Evolutionary conservation across 2,329 filamentous ascomycete species (phyloP).

Genomic region (Fusarium mangiferae): DNA sequence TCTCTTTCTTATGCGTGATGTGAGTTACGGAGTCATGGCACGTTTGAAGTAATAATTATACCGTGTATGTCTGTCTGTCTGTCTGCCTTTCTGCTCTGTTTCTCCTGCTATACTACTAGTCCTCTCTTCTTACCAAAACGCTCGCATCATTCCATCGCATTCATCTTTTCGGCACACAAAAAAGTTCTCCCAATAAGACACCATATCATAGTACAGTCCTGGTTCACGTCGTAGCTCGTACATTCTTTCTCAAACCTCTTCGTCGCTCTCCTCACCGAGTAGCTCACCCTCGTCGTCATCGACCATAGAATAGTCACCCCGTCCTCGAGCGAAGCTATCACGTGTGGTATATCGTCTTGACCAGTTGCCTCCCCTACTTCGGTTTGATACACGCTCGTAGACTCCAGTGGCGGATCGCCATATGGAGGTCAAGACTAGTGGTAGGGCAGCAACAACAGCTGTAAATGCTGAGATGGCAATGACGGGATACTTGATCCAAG

Average conservation of each 20-base stretch:
- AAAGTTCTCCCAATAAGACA: constrained; percentile 20
- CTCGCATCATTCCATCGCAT: constrained; percentile 13
- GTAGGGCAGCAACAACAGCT: constrained; percentile 70
- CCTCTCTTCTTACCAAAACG: constrained; percentile 9
- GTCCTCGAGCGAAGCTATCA: constrained; percentile 86
- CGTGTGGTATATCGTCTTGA: constrained; percentile 84
- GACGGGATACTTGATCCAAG: constrained; percentile 85
- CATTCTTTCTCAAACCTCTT: constrained; percentile 69
- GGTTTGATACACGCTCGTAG: constrained; percentile 61
- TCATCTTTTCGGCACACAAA: constrained; percentile 19
- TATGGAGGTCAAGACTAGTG: constrained; percentile 76
- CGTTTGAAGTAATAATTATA: constrained; percentile 9
- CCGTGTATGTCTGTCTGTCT: constrained; percentile 6
- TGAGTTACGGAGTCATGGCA: constrained; percentile 1
- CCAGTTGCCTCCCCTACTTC: constrained; percentile 59
- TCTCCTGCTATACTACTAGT: background rate
- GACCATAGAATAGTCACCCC: constrained; percentile 88
- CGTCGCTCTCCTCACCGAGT: constrained; percentile 91
- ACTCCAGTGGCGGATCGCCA: constrained; percentile 72
- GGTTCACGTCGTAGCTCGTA: constrained; percentile 29
- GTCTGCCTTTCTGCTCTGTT: constrained; percentile 24
- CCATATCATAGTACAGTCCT: constrained; percentile 21
- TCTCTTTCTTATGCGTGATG: background rate
- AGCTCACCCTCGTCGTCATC: constrained; percentile 96
- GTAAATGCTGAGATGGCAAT: constrained; percentile 74